phyloP scores from a whole-genome alignment of 202 grass and related monocot species.

The Hordeum pubiflorum region DNA sequence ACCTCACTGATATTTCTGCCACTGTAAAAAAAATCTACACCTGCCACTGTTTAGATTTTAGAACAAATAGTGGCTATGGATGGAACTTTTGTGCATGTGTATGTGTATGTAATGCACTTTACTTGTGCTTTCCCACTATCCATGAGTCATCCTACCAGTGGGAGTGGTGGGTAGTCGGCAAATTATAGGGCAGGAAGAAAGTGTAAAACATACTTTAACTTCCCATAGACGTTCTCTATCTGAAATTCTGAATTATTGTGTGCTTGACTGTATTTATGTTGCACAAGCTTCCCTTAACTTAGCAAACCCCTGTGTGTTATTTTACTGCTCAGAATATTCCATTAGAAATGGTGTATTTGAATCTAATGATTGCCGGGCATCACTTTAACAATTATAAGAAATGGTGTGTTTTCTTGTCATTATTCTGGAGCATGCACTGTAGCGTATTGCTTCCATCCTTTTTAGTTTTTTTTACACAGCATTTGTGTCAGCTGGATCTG shows the following conservation, averaged over 20 bases:
- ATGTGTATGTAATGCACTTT: neutral
- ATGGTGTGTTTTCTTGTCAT: neutral
- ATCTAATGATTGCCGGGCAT: neutral
- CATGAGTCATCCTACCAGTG: neutral
- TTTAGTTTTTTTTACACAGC: neutral
- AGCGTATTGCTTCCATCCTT: neutral
- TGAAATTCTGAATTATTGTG: neutral
- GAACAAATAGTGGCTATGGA: neutral
- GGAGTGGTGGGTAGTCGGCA: neutral
- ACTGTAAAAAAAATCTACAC: too few relatives aligned
- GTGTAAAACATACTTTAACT: neutral
- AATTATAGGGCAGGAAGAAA: neutral
- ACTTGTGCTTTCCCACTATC: neutral
- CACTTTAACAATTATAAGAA: neutral
- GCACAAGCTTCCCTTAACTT: neutral
- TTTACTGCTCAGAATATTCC: neutral
- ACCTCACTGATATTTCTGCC: neutral
- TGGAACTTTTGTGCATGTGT: neutral
- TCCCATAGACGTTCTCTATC: neutral
- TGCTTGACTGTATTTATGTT: neutral
- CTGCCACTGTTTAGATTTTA: neutral
- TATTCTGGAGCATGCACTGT: neutral
- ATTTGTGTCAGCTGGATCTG: neutral
- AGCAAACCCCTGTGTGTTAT: neutral
- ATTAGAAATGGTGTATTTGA: neutral